phyloP scores from a whole-genome alignment of 1,284 basidiomycete species.

The Retiboletus flavoniger region DNA sequence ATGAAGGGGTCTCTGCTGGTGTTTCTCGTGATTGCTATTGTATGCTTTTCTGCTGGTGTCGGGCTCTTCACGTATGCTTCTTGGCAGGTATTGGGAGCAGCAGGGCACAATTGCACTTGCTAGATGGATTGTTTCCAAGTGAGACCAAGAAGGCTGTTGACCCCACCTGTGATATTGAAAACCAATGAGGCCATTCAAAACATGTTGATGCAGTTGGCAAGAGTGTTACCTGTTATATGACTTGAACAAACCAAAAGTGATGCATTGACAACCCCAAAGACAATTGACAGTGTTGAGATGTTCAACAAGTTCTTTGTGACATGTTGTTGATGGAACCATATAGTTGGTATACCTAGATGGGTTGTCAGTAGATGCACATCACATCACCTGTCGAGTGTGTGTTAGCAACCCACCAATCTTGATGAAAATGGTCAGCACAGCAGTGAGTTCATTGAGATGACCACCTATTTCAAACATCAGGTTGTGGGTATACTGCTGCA shows the following conservation, averaged over 20 bases:
- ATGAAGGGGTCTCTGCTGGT: too few relatives aligned
- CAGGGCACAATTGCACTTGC: constrained; percentile 35
- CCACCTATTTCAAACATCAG: constrained; percentile 46
- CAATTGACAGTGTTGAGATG: constrained; percentile 57
- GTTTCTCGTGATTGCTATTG: too few relatives aligned
- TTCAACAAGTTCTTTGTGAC: constrained; percentile 51
- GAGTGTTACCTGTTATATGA: constrained; percentile 19
- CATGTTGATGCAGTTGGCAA: constrained; percentile 44
- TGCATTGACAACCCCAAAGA: constrained; percentile 56
- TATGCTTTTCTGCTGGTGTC: too few relatives aligned
- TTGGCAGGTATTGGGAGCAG: too few relatives aligned
- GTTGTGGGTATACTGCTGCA: constrained; percentile 55
- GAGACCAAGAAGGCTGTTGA: constrained; percentile 56
- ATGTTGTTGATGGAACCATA: constrained; percentile 58
- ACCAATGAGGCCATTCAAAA: constrained; percentile 62
- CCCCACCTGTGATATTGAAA: constrained; percentile 59
- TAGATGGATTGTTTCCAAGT: constrained; percentile 63
- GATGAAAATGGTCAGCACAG: constrained; percentile 49
- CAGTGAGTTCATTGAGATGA: constrained; percentile 49
- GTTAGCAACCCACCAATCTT: constrained; percentile 45
- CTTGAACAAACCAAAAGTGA: constrained; percentile 51
- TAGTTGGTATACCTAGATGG: constrained; percentile 52
- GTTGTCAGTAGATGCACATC: neutral
- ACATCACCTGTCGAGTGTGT: neutral
- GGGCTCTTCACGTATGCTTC: too few relatives aligned